Evolutionary conservation across 345 rosid species (phyloP).

Genomic region (Combretum micranthum): DNA sequence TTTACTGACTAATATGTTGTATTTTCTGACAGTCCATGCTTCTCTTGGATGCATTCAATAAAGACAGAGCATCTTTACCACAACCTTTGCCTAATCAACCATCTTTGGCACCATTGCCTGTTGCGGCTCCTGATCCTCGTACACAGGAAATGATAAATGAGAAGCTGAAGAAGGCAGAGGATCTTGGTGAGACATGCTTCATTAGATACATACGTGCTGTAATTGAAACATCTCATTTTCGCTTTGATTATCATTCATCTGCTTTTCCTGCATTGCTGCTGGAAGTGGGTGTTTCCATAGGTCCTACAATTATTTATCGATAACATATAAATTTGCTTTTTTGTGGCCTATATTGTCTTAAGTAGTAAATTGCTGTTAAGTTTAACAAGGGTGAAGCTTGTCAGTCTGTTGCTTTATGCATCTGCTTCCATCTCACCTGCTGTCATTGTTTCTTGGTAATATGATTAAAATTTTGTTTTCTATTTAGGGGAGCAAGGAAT

Average conservation of each 20-base stretch:
- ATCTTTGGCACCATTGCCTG: slow-evolving; percentile 59
- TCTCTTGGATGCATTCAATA: slow-evolving; percentile 96
- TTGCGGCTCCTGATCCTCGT: slow-evolving; percentile 73
- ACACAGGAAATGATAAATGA: slow-evolving; percentile 98
- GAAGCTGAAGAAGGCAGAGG: slow-evolving; percentile 97
- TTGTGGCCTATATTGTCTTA: background rate
- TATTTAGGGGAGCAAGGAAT: slow-evolving; percentile 90
- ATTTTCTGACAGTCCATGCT: slow-evolving; percentile 58
- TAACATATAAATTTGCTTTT: background rate
- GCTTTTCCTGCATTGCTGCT: too few relatives aligned
- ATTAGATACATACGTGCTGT: background rate
- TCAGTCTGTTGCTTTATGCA: background rate
- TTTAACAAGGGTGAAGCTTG: too few relatives aligned
- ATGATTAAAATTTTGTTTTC: background rate
- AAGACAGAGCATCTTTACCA: slow-evolving; percentile 94
- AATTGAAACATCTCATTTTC: background rate
- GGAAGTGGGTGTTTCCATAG: too few relatives aligned
- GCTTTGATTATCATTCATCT: background rate
- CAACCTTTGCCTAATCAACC: slow-evolving; percentile 76
- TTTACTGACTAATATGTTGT: slow-evolving; percentile 8
- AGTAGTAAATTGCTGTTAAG: too few relatives aligned
- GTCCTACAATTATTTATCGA: too few relatives aligned
- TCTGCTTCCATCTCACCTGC: background rate
- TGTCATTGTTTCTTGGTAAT: background rate
- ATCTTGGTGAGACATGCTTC: slow-evolving; percentile 55